These are phyloP conservation scores for Erythrophleum ivorense DNA, from an alignment of 331 rosid genomes.

Conservation along the genomic window DNA sequence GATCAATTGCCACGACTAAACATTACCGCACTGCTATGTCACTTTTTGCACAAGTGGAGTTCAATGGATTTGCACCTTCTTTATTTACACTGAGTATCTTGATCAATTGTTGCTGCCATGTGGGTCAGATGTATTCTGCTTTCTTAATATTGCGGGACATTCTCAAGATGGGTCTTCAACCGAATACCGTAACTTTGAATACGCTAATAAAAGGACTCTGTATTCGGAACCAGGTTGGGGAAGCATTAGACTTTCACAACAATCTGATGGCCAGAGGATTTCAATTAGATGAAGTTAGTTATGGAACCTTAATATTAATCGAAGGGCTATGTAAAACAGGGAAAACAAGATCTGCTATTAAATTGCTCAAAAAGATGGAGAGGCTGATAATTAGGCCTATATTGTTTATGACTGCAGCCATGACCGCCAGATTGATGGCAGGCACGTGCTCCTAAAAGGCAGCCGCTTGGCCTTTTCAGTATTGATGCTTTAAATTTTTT, in stretches of 20 bases:
- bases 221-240: constrained; percentile 25
- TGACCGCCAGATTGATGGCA: too few species aligned
- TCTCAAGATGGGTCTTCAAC: constrained; percentile 7
- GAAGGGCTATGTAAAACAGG: constrained; percentile 44
- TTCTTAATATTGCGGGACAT: too few species aligned
- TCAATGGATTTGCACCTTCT: constrained; percentile 29
- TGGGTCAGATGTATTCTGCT: neutral
- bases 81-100: constrained; percentile 37
- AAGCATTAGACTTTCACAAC: constrained; percentile 39
- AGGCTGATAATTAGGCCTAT: constrained; percentile 2
- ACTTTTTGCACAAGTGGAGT: constrained; percentile 30
- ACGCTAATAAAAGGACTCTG: constrained; percentile 40
- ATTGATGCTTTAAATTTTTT: too few species aligned
- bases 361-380: constrained; percentile 34
- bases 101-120: constrained; percentile 45
- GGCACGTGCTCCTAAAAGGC: too few species aligned
- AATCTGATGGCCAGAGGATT: constrained; percentile 13
- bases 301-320: constrained; percentile 36
- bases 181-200: constrained; percentile 32
- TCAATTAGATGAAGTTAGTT: constrained; percentile 32
- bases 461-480: too few species aligned
- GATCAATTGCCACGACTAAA: constrained; percentile 37
- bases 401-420: too few species aligned
- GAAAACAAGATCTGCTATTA: constrained; percentile 5
- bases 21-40: constrained; percentile 35